Conservation (phyloP, 139 green algal genomes). For the Nannochloris sp. region DNA sequence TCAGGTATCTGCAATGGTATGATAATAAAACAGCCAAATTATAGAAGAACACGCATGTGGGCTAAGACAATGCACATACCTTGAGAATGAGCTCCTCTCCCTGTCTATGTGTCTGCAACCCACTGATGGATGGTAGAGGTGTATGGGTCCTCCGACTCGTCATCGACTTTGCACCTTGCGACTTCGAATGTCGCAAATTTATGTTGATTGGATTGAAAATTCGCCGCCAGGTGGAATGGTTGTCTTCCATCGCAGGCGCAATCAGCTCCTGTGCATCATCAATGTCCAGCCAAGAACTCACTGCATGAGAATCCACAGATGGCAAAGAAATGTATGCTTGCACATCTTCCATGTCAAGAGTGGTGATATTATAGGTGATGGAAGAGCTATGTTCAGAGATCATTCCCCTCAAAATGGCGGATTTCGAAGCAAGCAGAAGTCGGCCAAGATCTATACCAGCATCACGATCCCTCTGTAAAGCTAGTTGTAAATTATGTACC, state of each 20-base stretch:
- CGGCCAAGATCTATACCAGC: slow-evolving; percentile 20
- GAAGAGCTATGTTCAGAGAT: not conserved
- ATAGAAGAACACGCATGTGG: not conserved
- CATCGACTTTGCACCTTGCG: not conserved
- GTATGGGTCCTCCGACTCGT: not conserved
- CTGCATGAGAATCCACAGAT: slow-evolving; percentile 31
- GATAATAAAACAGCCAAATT: not conserved
- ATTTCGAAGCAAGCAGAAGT: slow-evolving; percentile 54
- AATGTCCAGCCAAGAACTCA: slow-evolving; percentile 26
- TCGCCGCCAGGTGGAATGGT: not conserved
- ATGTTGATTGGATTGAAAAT: slow-evolving; percentile 41
- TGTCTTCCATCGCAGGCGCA: not conserved
- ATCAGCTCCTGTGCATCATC: slow-evolving; percentile 3
- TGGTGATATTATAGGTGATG: slow-evolving; percentile 22
- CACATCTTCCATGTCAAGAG: slow-evolving; percentile 33
- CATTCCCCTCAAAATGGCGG: slow-evolving; percentile 36
- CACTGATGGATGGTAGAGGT: not conserved
- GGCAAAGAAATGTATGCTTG: slow-evolving; percentile 29
- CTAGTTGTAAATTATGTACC: slow-evolving; percentile 51
- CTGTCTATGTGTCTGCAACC: not conserved
- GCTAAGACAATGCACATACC: not conserved
- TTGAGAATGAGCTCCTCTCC: slow-evolving; percentile 3
- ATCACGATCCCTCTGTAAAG: slow-evolving; percentile 14
- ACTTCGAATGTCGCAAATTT: slow-evolving; percentile 36
- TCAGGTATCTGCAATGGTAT: slow-evolving; percentile 20